Evolutionary conservation across 257 asterid genomes (phyloP), one percentile per base, ranked within the genome.

Genomic region (Prunella vulgaris): DNA sequence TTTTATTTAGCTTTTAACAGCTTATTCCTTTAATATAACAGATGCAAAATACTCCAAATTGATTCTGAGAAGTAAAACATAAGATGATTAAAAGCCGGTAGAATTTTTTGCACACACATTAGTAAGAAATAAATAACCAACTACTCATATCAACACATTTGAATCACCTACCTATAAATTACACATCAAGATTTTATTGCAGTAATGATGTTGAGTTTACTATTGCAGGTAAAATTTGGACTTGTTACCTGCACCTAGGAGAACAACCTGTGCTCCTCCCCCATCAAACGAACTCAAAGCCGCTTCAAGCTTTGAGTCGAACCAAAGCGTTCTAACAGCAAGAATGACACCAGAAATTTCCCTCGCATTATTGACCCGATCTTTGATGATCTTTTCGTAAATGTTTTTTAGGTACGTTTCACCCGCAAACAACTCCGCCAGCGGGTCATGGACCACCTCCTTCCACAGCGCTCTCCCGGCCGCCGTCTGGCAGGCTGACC

Each of bases 391-490:
- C 96, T 93, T 93, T 21, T 93, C 98, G 10, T 85, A 80, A 42
- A 86, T 63, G 71, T 58, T 82, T 48, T 77, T 90, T 76, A 93
- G 80, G 86, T 83, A 82, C 9, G 78, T 76, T 87, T 90, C 96
- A 3, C 98, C 98, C 0, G 98, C 97, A 14, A 93, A 88, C n/a
- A 93, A 51, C 87, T 82, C 95, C 0, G 98, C 97, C 52, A 93
- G 57, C 5, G 91, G 94, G 77, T 93, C 98, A 25, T 84, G 78
- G 46, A 85, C 74, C 70, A 77, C 95, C 42, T 81, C 88, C 75
- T 83, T 90, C 98, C 98, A 93, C 80, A 90, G 72, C 12, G 98
- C 98, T 21, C 98, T 77, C 10, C 94, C 98, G 0, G 98, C 96
- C 1, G 98, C 98, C 2, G 95, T 90, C 85, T 93, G 98, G 77